A percentile compares a stretch with the other conserved stretches of the same genome.
phyloP scores from a whole-genome alignment of 768 basidiomycete genomes.

The Mycena crocata region DNA sequence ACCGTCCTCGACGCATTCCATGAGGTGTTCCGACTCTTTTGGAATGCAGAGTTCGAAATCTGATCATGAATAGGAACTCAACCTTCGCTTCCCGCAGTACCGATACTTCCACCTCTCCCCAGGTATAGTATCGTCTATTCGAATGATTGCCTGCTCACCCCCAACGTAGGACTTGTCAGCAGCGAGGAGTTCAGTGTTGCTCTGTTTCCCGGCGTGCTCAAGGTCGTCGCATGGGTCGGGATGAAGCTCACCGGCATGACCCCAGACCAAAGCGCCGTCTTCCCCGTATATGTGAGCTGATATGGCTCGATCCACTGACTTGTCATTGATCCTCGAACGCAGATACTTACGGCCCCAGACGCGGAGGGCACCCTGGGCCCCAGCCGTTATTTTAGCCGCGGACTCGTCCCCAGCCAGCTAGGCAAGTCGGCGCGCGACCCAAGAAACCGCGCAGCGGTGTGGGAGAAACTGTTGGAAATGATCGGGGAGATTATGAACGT shows the following conservation, averaged over 20 bases:
- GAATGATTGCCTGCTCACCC: background rate
- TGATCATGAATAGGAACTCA: constrained; percentile 1
- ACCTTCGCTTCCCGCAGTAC: constrained; percentile 16
- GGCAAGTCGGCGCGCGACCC: background rate
- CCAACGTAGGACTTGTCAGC: constrained; percentile 1
- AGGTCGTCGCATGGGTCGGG: background rate
- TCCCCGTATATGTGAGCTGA: constrained; percentile 14
- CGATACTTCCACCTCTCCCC: constrained; percentile 12
- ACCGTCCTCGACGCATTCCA: constrained; percentile 2
- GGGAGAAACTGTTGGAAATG: constrained; percentile 1
- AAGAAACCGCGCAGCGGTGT: constrained; percentile 5
- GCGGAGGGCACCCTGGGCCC: background rate
- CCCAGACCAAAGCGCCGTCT: constrained; percentile 3
- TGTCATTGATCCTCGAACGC: background rate
- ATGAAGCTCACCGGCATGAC: constrained; percentile 5
- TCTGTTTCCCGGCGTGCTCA: background rate
- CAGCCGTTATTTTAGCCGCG: background rate
- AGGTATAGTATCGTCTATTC: background rate
- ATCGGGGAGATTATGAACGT: no score
- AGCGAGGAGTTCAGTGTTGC: background rate
- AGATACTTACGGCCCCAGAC: constrained; percentile 10
- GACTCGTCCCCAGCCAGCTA: background rate
- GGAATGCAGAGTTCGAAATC: background rate
- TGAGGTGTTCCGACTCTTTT: background rate
- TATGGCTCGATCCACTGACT: background rate